A percentile compares a stretch with the other conserved stretches of the same genome.
These are phyloP conservation scores for Lippia alba DNA, from an alignment of 305 asterid genomes.

Conservation along the genomic window DNA sequence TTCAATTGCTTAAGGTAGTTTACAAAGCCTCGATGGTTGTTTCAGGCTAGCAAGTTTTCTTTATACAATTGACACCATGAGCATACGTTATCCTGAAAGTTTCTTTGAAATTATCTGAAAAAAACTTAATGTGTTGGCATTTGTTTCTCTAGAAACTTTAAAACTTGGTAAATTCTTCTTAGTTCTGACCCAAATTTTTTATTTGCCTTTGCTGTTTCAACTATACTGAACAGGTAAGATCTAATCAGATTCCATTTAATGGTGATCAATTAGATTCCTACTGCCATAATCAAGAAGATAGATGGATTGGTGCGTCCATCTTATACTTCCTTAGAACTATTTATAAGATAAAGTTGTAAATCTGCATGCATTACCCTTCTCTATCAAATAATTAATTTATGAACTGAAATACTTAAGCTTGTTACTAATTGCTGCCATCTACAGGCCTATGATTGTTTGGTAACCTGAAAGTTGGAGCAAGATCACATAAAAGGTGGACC, in stretches of 20 bases:
- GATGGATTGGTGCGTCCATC: conserved; percentile 79
- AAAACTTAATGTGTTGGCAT: no score
- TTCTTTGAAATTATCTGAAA: no score
- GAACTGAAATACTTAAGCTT: no score
- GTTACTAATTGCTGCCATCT: conserved; percentile 8
- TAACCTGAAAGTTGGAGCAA: conserved; percentile 60
- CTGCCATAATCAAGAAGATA: conserved; percentile 73
- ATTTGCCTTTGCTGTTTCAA: no score
- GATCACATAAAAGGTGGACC: conserved; percentile 68
- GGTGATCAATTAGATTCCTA: conserved; percentile 71
- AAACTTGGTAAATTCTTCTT: no score
- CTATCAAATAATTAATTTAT: no score
- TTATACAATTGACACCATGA: not conserved
- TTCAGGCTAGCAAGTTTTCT: conserved; percentile 14
- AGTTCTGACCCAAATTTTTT: no score
- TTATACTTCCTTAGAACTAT: conserved; percentile 2
- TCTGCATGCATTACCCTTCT: no score
- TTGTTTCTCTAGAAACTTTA: not conserved
- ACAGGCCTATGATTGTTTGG: conserved; percentile 80
- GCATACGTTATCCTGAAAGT: not conserved
- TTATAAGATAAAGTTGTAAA: no score
- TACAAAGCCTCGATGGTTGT: not conserved
- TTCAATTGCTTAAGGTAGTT: conserved; percentile 79
- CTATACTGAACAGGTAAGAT: no score
- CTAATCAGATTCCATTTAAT: no score